phyloP scores from a whole-genome alignment of 345 rosid species.

The Aquilaria yunnanensis region DNA sequence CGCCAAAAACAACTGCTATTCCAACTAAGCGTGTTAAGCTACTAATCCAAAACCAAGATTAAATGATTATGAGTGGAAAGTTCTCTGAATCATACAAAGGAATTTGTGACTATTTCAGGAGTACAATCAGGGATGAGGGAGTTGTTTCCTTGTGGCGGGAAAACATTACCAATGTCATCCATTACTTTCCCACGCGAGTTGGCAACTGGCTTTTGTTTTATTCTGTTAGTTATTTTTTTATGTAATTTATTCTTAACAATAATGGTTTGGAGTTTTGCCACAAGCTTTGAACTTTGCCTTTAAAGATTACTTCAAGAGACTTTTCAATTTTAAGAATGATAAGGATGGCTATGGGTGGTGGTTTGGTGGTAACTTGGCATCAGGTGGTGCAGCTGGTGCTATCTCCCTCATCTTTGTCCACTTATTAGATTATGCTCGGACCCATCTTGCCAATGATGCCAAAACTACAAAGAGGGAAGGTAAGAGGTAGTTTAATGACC shows the following conservation, averaged over 20 bases:
- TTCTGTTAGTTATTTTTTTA: background rate
- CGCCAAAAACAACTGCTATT: slow-evolving; percentile 33
- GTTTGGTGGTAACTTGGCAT: slow-evolving; percentile 80
- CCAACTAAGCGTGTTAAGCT: slow-evolving; percentile 36
- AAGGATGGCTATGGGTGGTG: slow-evolving; percentile 78
- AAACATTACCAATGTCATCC: slow-evolving; percentile 39
- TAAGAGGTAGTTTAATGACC: slow-evolving; percentile 71
- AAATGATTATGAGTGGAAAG: slow-evolving; percentile 33
- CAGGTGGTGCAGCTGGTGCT: slow-evolving; percentile 89
- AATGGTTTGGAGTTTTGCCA: background rate
- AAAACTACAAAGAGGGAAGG: slow-evolving; percentile 79
- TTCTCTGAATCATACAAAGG: slow-evolving; percentile 36
- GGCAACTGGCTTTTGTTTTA: background rate
- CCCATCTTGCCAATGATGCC: slow-evolving; percentile 77
- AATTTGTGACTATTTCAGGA: slow-evolving; percentile 28
- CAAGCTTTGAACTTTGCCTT: slow-evolving; percentile 86
- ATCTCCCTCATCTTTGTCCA: slow-evolving; percentile 69
- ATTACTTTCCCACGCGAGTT: slow-evolving; percentile 42
- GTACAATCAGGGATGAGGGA: slow-evolving; percentile 35
- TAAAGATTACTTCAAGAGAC: slow-evolving; percentile 73
- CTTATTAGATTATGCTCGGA: slow-evolving; percentile 73
- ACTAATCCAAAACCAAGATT: slow-evolving; percentile 35
- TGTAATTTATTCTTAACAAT: background rate
- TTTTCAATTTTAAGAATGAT: slow-evolving; percentile 83
- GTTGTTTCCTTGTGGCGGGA: slow-evolving; percentile 34